These are phyloP conservation scores for Trichoderma atroviride DNA, from an alignment of 2,329 filamentous ascomycete species.

Conservation along the genomic window DNA sequence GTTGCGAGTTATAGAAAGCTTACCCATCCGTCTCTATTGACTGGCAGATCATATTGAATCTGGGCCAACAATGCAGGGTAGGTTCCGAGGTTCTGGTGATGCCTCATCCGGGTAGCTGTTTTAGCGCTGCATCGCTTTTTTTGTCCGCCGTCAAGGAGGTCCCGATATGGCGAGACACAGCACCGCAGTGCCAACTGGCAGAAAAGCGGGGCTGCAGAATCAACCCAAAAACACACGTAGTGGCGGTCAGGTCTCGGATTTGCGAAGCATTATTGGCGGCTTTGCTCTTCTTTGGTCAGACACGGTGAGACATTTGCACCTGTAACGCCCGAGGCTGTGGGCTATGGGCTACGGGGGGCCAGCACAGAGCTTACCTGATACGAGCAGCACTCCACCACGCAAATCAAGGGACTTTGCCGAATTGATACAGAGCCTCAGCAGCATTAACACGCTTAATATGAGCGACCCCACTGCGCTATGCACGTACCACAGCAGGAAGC, in stretches of 20 bases:
- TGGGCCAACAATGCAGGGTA: slow-evolving; percentile 14
- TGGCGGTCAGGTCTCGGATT: slow-evolving; percentile 16
- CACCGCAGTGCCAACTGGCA: slow-evolving; percentile 26
- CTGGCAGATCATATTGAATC: neutral
- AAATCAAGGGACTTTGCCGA: neutral
- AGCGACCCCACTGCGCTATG: neutral
- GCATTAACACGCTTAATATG: slow-evolving; percentile 12
- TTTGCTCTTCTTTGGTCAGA: neutral
- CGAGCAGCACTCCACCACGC: neutral
- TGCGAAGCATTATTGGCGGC: neutral
- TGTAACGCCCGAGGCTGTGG: neutral
- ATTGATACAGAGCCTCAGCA: neutral
- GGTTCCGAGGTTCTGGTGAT: neutral
- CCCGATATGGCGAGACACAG: slow-evolving; percentile 4
- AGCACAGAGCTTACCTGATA: neutral
- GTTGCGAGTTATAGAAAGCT: neutral
- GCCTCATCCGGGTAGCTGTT: neutral
- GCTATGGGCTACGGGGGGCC: no score
- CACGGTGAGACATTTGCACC: slow-evolving; percentile 7
- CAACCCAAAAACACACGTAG: neutral
- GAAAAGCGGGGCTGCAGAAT: slow-evolving; percentile 10
- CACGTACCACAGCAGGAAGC: neutral
- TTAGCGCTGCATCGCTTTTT: neutral
- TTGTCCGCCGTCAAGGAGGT: neutral
- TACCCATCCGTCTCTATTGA: neutral